phyloP scores from a whole-genome alignment of 768 basidiomycete genomes.

The Phylloporus scabripes region DNA sequence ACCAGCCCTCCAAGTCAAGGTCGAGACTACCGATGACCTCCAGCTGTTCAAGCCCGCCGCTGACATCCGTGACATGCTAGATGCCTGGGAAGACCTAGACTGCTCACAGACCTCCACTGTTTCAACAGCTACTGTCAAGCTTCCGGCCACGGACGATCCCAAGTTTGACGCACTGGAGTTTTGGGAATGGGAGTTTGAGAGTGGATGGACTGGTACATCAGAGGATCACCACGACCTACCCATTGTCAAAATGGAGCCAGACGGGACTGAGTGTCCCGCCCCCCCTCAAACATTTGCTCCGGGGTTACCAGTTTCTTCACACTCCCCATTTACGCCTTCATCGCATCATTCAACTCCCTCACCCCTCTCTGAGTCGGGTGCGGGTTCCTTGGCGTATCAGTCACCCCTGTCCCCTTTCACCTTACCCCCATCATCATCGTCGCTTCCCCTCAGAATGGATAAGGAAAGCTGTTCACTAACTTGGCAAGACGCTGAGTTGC shows the following conservation, averaged over 20 bases:
- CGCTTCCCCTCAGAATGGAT: constrained; percentile 6
- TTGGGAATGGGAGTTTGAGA: constrained; percentile 34
- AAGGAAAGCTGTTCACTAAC: constrained; percentile 23
- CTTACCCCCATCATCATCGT: constrained; percentile 6
- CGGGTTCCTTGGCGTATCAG: constrained; percentile 11
- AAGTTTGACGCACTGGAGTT: constrained; percentile 40
- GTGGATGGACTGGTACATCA: constrained; percentile 18
- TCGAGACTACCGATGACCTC: constrained; percentile 24
- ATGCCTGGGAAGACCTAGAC: constrained; percentile 67
- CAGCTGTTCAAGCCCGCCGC: constrained; percentile 48
- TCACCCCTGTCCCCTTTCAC: constrained; percentile 15
- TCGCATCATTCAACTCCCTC: constrained; percentile 17
- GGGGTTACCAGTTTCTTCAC: constrained; percentile 12
- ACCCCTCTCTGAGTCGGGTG: constrained; percentile 15
- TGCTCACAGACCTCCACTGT: constrained; percentile 23
- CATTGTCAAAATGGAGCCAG: constrained; percentile 38
- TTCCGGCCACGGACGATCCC: constrained; percentile 33
- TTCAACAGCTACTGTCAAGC: constrained; percentile 26
- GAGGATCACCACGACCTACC: constrained; percentile 20
- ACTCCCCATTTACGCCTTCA: constrained; percentile 17
- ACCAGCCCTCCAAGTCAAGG: constrained; percentile 14
- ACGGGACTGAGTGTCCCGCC: constrained; percentile 32
- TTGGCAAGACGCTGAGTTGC: constrained; percentile 42
- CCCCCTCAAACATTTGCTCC: constrained; percentile 4
- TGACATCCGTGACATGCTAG: constrained; percentile 60